Conservation (phyloP, 192 early-diverging fungal species). For the Phycomyces blakesleeanus region DNA sequence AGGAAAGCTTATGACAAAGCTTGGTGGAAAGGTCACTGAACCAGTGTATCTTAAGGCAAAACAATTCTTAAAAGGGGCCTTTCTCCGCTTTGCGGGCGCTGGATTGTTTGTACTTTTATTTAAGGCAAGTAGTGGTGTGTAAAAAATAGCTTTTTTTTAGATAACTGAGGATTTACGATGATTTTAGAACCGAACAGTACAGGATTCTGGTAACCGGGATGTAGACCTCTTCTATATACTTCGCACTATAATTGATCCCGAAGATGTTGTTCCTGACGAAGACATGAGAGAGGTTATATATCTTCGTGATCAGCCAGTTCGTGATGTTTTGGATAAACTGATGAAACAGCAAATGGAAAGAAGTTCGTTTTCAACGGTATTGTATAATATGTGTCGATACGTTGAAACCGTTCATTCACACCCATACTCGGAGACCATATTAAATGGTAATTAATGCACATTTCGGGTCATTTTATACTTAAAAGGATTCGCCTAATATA, state of each 20-base stretch:
- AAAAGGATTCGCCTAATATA: too few species aligned
- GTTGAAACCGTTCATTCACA: constrained; percentile 50
- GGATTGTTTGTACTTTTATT: constrained; percentile 62
- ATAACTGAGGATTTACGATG: neutral
- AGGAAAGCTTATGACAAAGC: constrained; percentile 50
- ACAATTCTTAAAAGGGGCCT: constrained; percentile 50
- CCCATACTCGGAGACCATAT: constrained; percentile 39
- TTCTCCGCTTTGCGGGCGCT: constrained; percentile 50
- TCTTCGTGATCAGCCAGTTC: constrained; percentile 53
- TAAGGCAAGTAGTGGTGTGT: too few species aligned
- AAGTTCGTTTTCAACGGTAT: constrained; percentile 45
- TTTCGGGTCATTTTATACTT: too few species aligned
- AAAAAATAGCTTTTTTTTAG: neutral
- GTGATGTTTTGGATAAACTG: constrained; percentile 53
- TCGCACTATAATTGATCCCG: constrained; percentile 42
- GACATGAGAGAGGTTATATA: constrained; percentile 28
- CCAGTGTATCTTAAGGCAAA: constrained; percentile 46
- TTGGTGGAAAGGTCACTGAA: constrained; percentile 39
- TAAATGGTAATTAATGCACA: constrained; percentile 30
- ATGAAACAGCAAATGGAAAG: constrained; percentile 51
- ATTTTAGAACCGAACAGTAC: constrained; percentile 35
- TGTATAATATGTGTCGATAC: constrained; percentile 49
- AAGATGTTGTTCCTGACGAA: constrained; percentile 45
- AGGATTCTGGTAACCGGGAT: constrained; percentile 38
- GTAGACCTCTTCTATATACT: constrained; percentile 54